Conservation (phyloP, 805 yeast genomes). For the Metschnikowia henanensis region DNA sequence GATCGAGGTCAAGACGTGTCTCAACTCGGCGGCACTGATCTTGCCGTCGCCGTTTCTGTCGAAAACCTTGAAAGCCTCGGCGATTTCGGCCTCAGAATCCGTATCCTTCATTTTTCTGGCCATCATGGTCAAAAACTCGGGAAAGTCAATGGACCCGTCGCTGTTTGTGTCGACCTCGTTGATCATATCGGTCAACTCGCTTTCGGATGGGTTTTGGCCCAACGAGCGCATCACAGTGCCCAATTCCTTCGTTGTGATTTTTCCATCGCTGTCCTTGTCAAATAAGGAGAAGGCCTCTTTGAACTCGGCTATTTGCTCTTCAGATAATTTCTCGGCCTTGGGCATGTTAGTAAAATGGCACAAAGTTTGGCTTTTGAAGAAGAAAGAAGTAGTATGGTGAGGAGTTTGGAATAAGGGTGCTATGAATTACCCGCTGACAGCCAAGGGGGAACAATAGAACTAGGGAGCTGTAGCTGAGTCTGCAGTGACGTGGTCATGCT, state of each 20-base stretch:
- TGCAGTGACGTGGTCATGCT: conserved; percentile 1
- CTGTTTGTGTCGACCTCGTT: conserved; percentile 96
- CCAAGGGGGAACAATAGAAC: neutral
- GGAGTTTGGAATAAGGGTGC: neutral
- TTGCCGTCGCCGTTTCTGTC: conserved; percentile 97
- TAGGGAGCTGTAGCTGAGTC: neutral
- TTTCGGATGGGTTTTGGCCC: conserved; percentile 96
- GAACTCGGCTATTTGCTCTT: conserved; percentile 95
- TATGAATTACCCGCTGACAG: neutral
- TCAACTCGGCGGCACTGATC: conserved; percentile 93
- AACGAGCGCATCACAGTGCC: conserved; percentile 99
- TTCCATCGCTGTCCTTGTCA: conserved; percentile 96
- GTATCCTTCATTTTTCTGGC: conserved; percentile 84
- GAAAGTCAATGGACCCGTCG: conserved; percentile 66
- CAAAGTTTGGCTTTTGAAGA: too few species aligned
- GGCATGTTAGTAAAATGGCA: conserved; percentile 24
- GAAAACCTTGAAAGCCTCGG: conserved; percentile 97
- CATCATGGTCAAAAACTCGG: conserved; percentile 46
- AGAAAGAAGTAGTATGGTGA: neutral
- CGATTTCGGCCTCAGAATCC: conserved; percentile 94
- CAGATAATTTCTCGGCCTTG: conserved; percentile 86
- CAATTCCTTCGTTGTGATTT: conserved; percentile 91
- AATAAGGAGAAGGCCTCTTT: conserved; percentile 97
- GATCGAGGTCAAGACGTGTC: conserved; percentile 95
- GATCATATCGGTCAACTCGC: conserved; percentile 94